A percentile compares a stretch with the other conserved stretches of the same genome.
These are phyloP conservation scores for Brassica nigra DNA, from an alignment of 345 rosid genomes.

Conservation along the genomic window DNA sequence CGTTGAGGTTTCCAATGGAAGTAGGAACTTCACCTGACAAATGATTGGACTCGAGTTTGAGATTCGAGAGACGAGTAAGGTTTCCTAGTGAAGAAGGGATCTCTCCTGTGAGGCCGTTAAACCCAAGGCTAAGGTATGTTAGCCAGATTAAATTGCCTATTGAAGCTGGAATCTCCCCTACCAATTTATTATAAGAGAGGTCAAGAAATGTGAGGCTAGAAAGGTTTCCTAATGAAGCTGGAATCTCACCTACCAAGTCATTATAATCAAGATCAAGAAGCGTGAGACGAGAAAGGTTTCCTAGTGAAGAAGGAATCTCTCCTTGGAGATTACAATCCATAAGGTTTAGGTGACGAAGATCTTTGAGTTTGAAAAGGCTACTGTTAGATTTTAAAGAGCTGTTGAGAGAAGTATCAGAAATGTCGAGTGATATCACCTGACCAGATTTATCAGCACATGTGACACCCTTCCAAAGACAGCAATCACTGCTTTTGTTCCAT, in stretches of 20 bases:
- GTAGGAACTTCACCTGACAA: no score
- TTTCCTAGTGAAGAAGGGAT: not conserved
- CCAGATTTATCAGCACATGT: not conserved
- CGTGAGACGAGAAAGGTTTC: not conserved
- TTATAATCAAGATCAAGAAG: not conserved
- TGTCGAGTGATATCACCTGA: slow-evolving; percentile 10
- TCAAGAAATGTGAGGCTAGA: no score
- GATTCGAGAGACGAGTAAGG: not conserved
- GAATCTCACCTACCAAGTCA: no score
- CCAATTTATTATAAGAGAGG: not conserved
- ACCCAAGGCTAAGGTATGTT: not conserved
- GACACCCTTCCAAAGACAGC: slow-evolving; percentile 18
- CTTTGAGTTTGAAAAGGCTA: no score
- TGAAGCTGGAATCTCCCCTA: not conserved
- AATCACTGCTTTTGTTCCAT: slow-evolving; percentile 13
- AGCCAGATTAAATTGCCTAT: not conserved
- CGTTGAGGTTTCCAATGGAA: no score
- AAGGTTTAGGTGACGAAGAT: not conserved
- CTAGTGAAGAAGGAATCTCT: no score
- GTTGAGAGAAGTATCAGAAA: not conserved
- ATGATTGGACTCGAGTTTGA: not conserved
- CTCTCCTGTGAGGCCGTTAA: not conserved
- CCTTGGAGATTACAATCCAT: not conserved
- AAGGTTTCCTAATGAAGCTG: no score
- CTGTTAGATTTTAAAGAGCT: not conserved